These are phyloP conservation scores for Eucalyptus paniculata DNA, from an alignment of 345 rosid species.

Conservation along the genomic window DNA sequence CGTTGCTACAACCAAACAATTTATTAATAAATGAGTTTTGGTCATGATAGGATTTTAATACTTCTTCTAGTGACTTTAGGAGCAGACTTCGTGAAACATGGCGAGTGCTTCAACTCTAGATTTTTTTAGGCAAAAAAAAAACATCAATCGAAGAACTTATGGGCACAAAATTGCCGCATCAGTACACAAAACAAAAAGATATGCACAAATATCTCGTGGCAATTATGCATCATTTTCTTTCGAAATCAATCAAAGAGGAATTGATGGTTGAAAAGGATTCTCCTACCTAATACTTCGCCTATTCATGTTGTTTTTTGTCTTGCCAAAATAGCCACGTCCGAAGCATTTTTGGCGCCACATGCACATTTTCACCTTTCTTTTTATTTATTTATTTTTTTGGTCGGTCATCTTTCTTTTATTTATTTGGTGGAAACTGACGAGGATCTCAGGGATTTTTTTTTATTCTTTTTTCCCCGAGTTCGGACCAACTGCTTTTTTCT, in stretches of 20 bases:
- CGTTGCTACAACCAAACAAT: neutral
- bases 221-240: neutral
- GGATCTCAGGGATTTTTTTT: neutral
- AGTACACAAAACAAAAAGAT: rapidly evolving
- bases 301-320: neutral
- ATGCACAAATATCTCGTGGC: neutral
- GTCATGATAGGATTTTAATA: too few species aligned
- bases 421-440: neutral
- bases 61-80: too few species aligned
- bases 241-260: too few species aligned
- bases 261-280: neutral
- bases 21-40: neutral
- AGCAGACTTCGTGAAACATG: too few species aligned
- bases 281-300: neutral
- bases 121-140: rapidly evolving
- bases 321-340: neutral
- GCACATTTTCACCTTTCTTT: neutral
- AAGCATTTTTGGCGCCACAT: neutral
- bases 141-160: too few species aligned
- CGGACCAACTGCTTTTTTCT: neutral
- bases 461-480: neutral
- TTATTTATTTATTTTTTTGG: too few species aligned
- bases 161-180: rapidly evolving
- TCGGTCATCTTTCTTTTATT: neutral
- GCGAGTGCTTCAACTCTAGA: neutral